phyloP scores from a whole-genome alignment of 306 rosid species.

The Elaeagnus macrophylla region DNA sequence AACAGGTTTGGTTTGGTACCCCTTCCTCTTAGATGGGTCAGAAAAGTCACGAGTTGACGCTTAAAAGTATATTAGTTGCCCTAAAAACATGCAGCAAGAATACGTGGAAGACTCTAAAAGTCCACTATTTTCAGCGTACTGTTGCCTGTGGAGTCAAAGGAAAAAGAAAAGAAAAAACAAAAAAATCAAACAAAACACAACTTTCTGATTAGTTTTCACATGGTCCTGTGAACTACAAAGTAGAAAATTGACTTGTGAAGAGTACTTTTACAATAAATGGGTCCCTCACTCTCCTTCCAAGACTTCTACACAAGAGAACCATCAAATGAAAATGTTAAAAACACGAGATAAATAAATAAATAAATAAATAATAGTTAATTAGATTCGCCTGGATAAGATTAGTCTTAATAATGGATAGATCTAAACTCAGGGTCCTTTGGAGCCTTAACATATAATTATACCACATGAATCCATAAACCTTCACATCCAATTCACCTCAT shows the following conservation, averaged over 20 bases:
- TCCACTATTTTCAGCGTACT: neutral
- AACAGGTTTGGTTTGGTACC: neutral
- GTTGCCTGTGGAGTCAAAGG: neutral
- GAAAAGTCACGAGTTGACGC: slow-evolving; percentile 35
- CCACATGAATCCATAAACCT: slow-evolving; percentile 45
- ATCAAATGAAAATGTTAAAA: too few species aligned
- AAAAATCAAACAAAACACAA: too few species aligned
- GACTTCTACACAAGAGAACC: too few species aligned
- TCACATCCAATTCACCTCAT: slow-evolving; percentile 3
- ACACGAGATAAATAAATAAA: too few species aligned
- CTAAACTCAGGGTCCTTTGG: slow-evolving; percentile 15
- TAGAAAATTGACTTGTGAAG: too few species aligned
- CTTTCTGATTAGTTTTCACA: too few species aligned
- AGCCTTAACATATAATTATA: slow-evolving; percentile 1
- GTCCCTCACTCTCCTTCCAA: too few species aligned
- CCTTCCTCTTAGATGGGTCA: slow-evolving; percentile 16
- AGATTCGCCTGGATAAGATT: neutral
- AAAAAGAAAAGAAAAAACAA: neutral
- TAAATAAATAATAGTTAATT: too few species aligned
- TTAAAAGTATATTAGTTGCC: slow-evolving; percentile 12
- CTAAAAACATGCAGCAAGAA: slow-evolving; percentile 24
- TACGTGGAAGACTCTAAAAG: slow-evolving; percentile 15
- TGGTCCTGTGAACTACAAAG: too few species aligned
- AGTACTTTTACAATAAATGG: too few species aligned
- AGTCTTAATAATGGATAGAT: neutral